Percentiles rank a stretch among this genome's conserved stretches.
phyloP scores from a whole-genome alignment of 1,284 basidiomycete genomes.

The Cryptococcus deneoformans region DNA sequence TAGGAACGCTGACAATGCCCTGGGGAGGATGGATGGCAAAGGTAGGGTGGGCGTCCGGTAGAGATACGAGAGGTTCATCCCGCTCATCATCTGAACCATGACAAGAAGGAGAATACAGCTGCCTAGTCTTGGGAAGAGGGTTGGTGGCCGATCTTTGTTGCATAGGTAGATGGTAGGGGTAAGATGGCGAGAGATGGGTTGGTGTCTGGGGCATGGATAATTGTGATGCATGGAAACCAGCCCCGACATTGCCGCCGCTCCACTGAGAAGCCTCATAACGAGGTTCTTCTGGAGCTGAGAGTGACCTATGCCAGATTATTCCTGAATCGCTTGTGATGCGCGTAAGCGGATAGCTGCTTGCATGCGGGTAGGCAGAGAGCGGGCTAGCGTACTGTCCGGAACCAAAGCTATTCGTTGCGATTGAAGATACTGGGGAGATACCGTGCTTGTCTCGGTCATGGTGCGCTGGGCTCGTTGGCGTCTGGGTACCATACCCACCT shows the following conservation, averaged over 20 bases:
- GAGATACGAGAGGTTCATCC: slow-evolving; percentile 21
- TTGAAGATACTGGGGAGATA: neutral
- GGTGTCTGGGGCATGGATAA: slow-evolving; percentile 13
- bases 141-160: neutral
- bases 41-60: slow-evolving; percentile 17
- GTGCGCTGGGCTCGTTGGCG: slow-evolving; percentile 10
- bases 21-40: slow-evolving; percentile 26
- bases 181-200: slow-evolving; percentile 2
- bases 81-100: slow-evolving; percentile 19
- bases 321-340: slow-evolving; percentile 15
- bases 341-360: slow-evolving; percentile 14
- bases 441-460: neutral
- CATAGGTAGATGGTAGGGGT: slow-evolving; percentile 3
- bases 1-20: slow-evolving; percentile 9
- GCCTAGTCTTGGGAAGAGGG: slow-evolving; percentile 3
- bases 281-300: slow-evolving; percentile 9
- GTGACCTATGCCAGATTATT: slow-evolving; percentile 8
- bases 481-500: slow-evolving; percentile 4
- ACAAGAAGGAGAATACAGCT: slow-evolving; percentile 1
- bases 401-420: slow-evolving; percentile 6
- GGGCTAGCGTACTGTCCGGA: slow-evolving; percentile 12
- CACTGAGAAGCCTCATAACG: slow-evolving; percentile 2
- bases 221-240: slow-evolving; percentile 19
- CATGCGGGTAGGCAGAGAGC: slow-evolving; percentile 7
- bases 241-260: slow-evolving; percentile 16